Evolutionary conservation across 805 yeast species (phyloP).

Genomic region (Wickerhamomyces strasburgensis): DNA sequence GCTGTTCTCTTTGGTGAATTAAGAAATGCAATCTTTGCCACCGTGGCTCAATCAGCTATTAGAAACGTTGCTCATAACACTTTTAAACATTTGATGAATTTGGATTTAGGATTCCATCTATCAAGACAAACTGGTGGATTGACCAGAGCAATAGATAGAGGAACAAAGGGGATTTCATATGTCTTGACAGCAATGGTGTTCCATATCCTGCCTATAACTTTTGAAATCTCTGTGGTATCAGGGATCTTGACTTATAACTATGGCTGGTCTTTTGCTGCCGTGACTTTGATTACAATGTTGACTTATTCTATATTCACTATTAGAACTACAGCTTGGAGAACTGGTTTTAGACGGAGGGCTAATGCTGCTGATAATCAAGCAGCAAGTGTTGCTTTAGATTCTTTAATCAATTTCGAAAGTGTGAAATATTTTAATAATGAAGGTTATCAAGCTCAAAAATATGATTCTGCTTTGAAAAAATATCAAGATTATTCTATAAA

Average conservation of each 20-base stretch:
- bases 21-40: constrained; percentile 91
- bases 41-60: constrained; percentile 92
- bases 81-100: constrained; percentile 71
- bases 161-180: constrained; percentile 94
- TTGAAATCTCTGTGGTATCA: constrained; percentile 89
- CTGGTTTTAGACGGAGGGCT: constrained; percentile 82
- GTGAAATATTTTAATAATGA: constrained; percentile 95
- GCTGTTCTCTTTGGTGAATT: constrained; percentile 92
- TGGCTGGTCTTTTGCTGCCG: constrained; percentile 83
- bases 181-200: constrained; percentile 96
- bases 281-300: constrained; percentile 84
- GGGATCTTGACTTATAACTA: constrained; percentile 91
- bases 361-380: constrained; percentile 93
- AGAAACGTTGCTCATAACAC: constrained; percentile 85
- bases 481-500: constrained; percentile 70
- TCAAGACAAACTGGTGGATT: constrained; percentile 93
- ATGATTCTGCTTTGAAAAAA: constrained; percentile 63
- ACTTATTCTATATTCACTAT: constrained; percentile 85
- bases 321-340: constrained; percentile 93
- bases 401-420: constrained; percentile 88
- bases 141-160: constrained; percentile 94
- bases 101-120: constrained; percentile 87
- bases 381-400: constrained; percentile 92
- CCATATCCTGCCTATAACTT: constrained; percentile 87
- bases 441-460: constrained; percentile 67